Percentiles rank a stretch among this genome's conserved stretches.
phyloP scores from a whole-genome alignment of 1,284 basidiomycete species.

The Boletus austroedulis region DNA sequence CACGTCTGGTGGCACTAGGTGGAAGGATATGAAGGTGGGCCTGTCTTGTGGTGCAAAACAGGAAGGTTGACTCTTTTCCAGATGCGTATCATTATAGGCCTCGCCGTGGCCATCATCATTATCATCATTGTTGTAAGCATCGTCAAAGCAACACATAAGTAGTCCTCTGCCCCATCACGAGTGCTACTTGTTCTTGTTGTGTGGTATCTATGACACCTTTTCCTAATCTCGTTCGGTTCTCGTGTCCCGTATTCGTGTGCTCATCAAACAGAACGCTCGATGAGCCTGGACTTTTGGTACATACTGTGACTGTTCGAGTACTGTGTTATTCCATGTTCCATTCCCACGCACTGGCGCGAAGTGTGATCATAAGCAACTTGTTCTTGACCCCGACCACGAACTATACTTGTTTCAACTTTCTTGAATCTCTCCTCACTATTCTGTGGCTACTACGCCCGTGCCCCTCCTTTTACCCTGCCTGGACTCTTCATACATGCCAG shows the following conservation, averaged over 20 bases:
- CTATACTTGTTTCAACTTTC: conserved; percentile 7
- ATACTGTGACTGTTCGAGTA: conserved; percentile 19
- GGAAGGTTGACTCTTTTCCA: conserved; percentile 31
- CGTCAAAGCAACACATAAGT: conserved; percentile 72
- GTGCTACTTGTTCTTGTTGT: conserved; percentile 19
- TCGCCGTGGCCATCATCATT: conserved; percentile 84
- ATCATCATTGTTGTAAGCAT: conserved; percentile 92
- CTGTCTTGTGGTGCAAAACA: conserved; percentile 1
- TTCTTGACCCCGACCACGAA: conserved; percentile 10
- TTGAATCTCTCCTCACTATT: conserved; percentile 23
- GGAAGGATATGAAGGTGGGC: conserved; percentile 94
- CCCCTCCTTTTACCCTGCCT: conserved; percentile 41
- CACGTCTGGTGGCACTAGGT: conserved; percentile 50
- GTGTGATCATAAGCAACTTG: conserved; percentile 10
- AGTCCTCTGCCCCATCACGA: conserved; percentile 14
- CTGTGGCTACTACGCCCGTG: conserved; percentile 38
- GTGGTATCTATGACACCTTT: conserved; percentile 39
- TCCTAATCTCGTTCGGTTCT: conserved; percentile 26
- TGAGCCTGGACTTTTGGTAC: conserved; percentile 26
- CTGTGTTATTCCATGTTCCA: conserved; percentile 21
- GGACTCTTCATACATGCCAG: conserved; percentile 40
- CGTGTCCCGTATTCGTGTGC: conserved; percentile 15
- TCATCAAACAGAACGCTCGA: conserved; percentile 18
- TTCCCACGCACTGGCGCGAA: conserved; percentile 24
- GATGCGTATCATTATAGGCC: conserved; percentile 90